Base-by-base conservation (phyloP, 2,329 filamentous ascomycete species). In the Clarireedia homoeocarpa region DNA sequence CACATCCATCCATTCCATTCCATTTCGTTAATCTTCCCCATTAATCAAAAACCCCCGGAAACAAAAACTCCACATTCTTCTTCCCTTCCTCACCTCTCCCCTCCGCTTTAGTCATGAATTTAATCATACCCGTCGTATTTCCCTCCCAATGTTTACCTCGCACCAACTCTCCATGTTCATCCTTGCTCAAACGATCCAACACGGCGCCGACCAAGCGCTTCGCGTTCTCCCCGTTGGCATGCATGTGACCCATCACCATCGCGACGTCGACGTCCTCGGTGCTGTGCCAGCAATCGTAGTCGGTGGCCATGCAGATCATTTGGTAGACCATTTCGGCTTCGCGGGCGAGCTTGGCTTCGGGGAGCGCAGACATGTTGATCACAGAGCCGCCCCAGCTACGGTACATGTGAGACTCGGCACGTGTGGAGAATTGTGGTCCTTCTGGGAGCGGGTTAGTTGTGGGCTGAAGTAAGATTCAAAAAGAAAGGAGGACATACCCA, bases 221-320 rank as follows among this genome's bases (percentile, higher is more conserved):
- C 36, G 94, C 94, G 68, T 97, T 99, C 69, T 86, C 79, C 52
- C 88, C 80, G 73, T 99, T 99, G 63, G 90, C 87, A 70, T 88
- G 86, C 94, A 99, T 99, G 73, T 95, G 89, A 59, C 84, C 87
- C 84, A 96, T 89, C 55, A 99, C 94, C 88, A 97, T 95, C 72
- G 91, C 89, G 23, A 99, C 94, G 60, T 91, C 91, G 60, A 99
- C 94, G 62, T 88, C 89, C 57, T 84, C 87, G 49, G 81, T 81
- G 20, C 81, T 84, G 70, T 91, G 88, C 94, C 94, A 99, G 83
- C 92, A 97, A 77, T 99, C 94, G 72, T 99, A 99, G 77, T 99
- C 94, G 27, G 94, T 99, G 36, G 90, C 89, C 94, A 99, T 99
- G 79, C 92, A 96, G 68, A 99, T 95, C 82, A 96, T 95, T 76